Conservation (phyloP, 106 monocot genomes). For the Narthecium ossifragum region DNA sequence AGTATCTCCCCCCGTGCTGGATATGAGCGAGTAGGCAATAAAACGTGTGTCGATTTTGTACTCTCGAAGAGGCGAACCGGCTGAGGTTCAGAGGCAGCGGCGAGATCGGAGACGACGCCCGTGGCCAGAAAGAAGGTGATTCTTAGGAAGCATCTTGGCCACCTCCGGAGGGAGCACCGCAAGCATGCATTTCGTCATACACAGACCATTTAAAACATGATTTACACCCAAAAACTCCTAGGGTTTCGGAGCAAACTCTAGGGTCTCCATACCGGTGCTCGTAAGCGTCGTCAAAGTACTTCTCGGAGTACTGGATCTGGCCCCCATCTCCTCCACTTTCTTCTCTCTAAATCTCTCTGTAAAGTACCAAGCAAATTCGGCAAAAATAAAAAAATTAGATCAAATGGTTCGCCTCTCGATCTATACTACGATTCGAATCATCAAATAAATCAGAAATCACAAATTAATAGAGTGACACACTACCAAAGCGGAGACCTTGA, state of each 20-base stretch:
- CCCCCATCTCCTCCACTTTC: constrained; percentile 39
- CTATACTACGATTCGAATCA: too few species aligned
- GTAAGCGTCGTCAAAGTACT: constrained; percentile 86
- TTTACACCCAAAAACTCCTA: background rate
- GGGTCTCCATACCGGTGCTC: constrained; percentile 62
- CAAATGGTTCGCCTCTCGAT: too few species aligned
- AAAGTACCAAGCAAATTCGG: background rate
- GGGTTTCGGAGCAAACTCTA: background rate
- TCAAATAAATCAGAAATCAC: too few species aligned
- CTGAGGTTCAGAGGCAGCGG: too few species aligned
- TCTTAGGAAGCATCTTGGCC: constrained; percentile 86
- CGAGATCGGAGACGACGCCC: too few species aligned
- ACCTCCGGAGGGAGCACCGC: constrained; percentile 90
- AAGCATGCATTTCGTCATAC: constrained; percentile 37
- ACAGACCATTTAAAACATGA: background rate
- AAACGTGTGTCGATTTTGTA: too few species aligned
- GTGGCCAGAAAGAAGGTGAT: constrained; percentile 85
- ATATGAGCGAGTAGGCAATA: too few species aligned
- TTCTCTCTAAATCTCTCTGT: too few species aligned
- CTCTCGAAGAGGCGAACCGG: too few species aligned
- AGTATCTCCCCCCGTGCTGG: too few species aligned
- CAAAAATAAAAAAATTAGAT: background rate
- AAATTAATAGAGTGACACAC: too few species aligned
- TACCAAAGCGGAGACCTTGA: too few species aligned
- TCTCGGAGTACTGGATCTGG: constrained; percentile 98